These are phyloP conservation scores for Phalaenopsis aphrodite DNA, from an alignment of 106 monocot species.

Conservation along the genomic window DNA sequence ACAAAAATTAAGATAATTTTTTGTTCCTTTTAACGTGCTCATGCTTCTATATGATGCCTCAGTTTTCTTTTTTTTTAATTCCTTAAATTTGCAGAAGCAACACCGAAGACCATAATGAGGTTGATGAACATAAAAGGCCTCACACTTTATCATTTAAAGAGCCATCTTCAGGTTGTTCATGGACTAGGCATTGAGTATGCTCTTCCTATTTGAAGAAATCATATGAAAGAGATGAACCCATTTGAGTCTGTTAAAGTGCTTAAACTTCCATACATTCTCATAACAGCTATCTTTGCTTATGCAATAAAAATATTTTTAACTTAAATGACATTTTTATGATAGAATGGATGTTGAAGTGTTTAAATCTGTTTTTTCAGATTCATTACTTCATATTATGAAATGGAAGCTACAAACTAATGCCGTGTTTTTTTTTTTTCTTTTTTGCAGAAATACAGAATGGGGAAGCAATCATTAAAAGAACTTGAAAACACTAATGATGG, in stretches of 20 bases:
- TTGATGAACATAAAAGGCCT: slow-evolving; percentile 8
- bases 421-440: not conserved
- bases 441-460: slow-evolving; percentile 12
- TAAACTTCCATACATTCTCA: not conserved
- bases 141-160: slow-evolving; percentile 9
- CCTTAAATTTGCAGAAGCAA: slow-evolving; percentile 3
- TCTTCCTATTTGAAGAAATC: not conserved
- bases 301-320: too few relatives aligned
- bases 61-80: not conserved
- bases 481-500: slow-evolving; percentile 10
- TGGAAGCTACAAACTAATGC: not conserved
- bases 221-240: not conserved
- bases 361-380: not conserved
- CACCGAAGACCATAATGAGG: slow-evolving; percentile 7
- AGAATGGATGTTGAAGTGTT: not conserved
- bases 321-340: not conserved
- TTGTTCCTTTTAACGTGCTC: too few relatives aligned
- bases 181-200: not conserved
- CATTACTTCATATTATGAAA: too few relatives aligned
- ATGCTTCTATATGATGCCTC: too few relatives aligned
- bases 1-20: too few relatives aligned
- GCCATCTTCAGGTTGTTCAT: slow-evolving; percentile 4
- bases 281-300: not conserved
- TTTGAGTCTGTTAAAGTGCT: not conserved
- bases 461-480: slow-evolving; percentile 7